phyloP scores from a whole-genome alignment of 2,329 filamentous ascomycete species.

The Fusarium praegraminearum region DNA sequence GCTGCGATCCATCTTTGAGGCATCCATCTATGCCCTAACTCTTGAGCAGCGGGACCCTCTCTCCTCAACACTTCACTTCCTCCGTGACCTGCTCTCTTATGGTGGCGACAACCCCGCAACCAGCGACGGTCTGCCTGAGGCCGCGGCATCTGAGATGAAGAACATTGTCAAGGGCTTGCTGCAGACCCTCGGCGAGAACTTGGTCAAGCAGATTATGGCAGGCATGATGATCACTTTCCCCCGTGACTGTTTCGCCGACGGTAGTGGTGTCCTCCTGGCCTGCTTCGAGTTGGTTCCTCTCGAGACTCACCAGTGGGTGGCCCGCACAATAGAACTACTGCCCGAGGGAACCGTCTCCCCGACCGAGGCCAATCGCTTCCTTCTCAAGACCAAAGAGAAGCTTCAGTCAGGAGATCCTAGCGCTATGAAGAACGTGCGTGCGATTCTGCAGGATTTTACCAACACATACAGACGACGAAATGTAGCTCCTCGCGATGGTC shows the following conservation, averaged over 20 bases:
- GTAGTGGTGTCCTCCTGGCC: constrained; percentile 89
- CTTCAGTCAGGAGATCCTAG: constrained; percentile 73
- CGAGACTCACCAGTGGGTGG: constrained; percentile 84
- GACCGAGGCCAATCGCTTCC: constrained; percentile 82
- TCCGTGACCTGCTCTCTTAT: constrained; percentile 91
- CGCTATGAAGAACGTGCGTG: constrained; percentile 80
- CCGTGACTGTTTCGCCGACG: constrained; percentile 93
- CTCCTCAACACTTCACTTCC: constrained; percentile 90
- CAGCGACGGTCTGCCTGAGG: constrained; percentile 66
- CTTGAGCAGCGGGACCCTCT: constrained; percentile 93
- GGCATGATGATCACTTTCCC: constrained; percentile 99
- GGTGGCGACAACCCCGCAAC: constrained; percentile 79
- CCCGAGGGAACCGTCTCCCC: constrained; percentile 84
- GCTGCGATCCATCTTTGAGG: constrained; percentile 85
- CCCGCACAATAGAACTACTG: constrained; percentile 84
- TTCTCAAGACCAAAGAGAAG: constrained; percentile 83
- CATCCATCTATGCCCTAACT: constrained; percentile 85
- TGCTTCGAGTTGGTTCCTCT: constrained; percentile 88
- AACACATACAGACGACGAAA: constrained; percentile 93
- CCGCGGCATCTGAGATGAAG: constrained; percentile 77
- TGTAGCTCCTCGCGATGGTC: constrained; percentile 91
- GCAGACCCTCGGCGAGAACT: constrained; percentile 74
- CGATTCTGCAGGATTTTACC: constrained; percentile 94
- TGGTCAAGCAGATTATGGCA: constrained; percentile 90
- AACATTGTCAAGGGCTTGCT: constrained; percentile 80